phyloP scores from a whole-genome alignment of 139 green algal species.

The Diplosphaera chodatii region DNA sequence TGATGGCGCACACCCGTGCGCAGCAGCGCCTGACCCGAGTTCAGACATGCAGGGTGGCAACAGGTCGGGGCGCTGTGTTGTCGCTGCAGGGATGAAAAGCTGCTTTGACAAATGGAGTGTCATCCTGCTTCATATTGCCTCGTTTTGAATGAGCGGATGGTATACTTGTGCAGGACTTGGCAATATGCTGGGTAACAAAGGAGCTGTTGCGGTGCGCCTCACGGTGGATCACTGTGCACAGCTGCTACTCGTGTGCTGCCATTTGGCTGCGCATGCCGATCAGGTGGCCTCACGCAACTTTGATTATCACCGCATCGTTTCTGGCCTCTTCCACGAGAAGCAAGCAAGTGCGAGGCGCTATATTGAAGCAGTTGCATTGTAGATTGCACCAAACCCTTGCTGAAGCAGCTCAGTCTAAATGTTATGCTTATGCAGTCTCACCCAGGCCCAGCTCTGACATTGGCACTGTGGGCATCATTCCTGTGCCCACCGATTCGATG shows the following conservation, averaged over 20 bases:
- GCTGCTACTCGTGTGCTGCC: conserved; percentile 45
- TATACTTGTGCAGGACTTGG: conserved; percentile 29
- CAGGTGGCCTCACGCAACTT: conserved; percentile 49
- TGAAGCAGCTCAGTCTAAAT: too few relatives aligned
- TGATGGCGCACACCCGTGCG: neutral
- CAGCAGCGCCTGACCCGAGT: neutral
- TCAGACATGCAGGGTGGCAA: neutral
- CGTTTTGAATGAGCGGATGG: too few relatives aligned
- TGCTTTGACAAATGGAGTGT: too few relatives aligned
- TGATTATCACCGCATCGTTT: conserved; percentile 46
- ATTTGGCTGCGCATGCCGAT: conserved; percentile 55
- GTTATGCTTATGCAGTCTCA: too few relatives aligned
- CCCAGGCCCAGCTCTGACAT: too few relatives aligned
- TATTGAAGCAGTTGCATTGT: too few relatives aligned
- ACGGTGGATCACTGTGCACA: neutral
- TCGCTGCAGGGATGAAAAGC: too few relatives aligned
- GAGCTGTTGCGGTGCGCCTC: conserved; percentile 17
- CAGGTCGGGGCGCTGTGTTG: neutral
- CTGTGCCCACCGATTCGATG: too few relatives aligned
- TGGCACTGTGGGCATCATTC: too few relatives aligned
- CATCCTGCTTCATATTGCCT: too few relatives aligned
- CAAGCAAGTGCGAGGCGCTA: neutral
- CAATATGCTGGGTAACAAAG: conserved; percentile 58
- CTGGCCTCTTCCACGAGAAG: conserved; percentile 28
- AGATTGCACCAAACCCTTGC: too few relatives aligned